Percentiles rank a stretch among this genome's conserved stretches.
These are phyloP conservation scores for Aureobasidium zeae DNA, from an alignment of 2,329 filamentous ascomycete species.

Conservation along the genomic window DNA sequence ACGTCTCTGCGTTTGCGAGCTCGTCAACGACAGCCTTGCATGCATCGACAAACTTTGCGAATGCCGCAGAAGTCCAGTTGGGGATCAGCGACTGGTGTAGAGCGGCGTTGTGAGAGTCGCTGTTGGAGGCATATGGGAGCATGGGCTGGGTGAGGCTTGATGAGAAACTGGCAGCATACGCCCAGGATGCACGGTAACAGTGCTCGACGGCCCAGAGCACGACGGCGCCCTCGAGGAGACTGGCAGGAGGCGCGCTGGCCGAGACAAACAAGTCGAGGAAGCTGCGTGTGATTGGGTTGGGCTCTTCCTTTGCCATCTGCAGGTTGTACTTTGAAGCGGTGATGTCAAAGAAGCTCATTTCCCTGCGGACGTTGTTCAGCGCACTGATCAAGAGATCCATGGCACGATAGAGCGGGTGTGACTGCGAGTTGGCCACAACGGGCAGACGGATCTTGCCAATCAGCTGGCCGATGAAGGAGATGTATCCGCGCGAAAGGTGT, in stretches of 20 bases:
- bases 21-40: slow-evolving; percentile 41
- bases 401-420: slow-evolving; percentile 46
- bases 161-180: slow-evolving; percentile 38
- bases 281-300: slow-evolving; percentile 42
- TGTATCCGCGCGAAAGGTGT: slow-evolving; percentile 61
- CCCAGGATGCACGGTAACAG: slow-evolving; percentile 41
- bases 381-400: slow-evolving; percentile 55
- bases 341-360: slow-evolving; percentile 58
- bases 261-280: slow-evolving; percentile 52
- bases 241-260: slow-evolving; percentile 42
- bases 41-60: slow-evolving; percentile 42
- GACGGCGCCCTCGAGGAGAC: slow-evolving; percentile 58
- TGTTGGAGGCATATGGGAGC: slow-evolving; percentile 23
- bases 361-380: slow-evolving; percentile 56
- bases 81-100: slow-evolving; percentile 43
- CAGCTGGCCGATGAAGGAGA: slow-evolving; percentile 56
- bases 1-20: slow-evolving; percentile 39
- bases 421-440: slow-evolving; percentile 32
- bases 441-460: slow-evolving; percentile 54
- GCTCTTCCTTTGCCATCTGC: slow-evolving; percentile 37
- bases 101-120: slow-evolving; percentile 38
- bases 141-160: slow-evolving; percentile 23
- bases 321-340: slow-evolving; percentile 54
- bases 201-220: slow-evolving; percentile 72
- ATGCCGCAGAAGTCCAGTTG: slow-evolving; percentile 43